These are phyloP conservation scores for Globisporangium carolinianum DNA, from an alignment of 352 stramenopile genomes.

Conservation along the genomic window DNA sequence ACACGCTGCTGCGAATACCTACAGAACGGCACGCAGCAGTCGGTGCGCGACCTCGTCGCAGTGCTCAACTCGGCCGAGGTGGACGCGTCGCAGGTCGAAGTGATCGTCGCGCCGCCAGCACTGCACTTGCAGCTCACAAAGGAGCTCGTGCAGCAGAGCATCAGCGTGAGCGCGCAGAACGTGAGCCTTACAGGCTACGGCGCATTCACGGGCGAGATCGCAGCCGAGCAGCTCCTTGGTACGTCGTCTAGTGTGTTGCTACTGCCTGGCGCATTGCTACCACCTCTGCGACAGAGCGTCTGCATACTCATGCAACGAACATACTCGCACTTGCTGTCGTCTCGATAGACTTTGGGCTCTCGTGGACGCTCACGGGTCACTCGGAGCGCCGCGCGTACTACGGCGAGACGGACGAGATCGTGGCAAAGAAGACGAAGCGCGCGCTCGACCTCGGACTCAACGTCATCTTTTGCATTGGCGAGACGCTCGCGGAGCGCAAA, in stretches of 20 bases:
- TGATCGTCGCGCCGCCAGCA: constrained; percentile 72
- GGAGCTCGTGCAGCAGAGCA: constrained; percentile 42
- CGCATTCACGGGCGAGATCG: constrained; percentile 92
- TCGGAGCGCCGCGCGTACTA: constrained; percentile 91
- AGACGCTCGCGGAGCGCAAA: constrained; percentile 90
- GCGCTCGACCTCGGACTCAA: constrained; percentile 86
- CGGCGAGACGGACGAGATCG: constrained; percentile 88
- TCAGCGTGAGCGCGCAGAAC: constrained; percentile 76
- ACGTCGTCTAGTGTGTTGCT: neutral
- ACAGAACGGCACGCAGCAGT: constrained; percentile 66
- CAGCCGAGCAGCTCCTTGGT: constrained; percentile 84
- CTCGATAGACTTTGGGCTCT: constrained; percentile 52
- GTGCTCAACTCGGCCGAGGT: constrained; percentile 78
- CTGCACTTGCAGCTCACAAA: constrained; percentile 61
- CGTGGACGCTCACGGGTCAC: constrained; percentile 88
- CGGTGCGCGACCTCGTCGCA: constrained; percentile 78
- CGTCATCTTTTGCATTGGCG: constrained; percentile 97
- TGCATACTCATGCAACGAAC: neutral
- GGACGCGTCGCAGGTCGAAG: constrained; percentile 55
- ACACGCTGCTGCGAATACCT: neutral
- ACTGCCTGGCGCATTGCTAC: too few relatives aligned
- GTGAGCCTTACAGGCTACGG: constrained; percentile 79
- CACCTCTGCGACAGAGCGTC: neutral
- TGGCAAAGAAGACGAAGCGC: constrained; percentile 92
- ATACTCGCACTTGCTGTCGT: neutral